Evolutionary conservation across 2,329 filamentous ascomycete genomes (phyloP), one percentile per base, ranked within the genome.

Genomic region (Sporothrix humicola): DNA sequence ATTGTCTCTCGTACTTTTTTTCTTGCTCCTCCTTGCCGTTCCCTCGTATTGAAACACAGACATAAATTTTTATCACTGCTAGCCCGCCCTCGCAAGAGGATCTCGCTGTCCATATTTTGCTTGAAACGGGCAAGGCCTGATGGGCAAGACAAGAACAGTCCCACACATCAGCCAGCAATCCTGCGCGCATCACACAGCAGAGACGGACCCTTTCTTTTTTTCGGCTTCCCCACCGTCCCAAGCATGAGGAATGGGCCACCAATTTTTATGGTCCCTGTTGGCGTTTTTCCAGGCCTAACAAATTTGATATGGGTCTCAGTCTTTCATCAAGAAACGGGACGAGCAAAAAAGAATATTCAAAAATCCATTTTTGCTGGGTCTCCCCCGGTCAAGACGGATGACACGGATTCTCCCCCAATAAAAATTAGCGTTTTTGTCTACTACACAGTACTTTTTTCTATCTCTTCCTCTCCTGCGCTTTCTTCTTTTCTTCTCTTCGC

Each of bases 11-110:
- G 20, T 56, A 3, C 26, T 31, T 10, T 42, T 37, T 10, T 58
- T 37, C 31, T 37, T 37, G 31, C 31, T 26, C 61, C 63, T 15
- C 42, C 15, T 48, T 66, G 42, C 42, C 46, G 63, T 50, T 68
- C 46, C 66, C 66, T 70, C 68, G 37, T 70, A 70, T 70, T 70
- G 68, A 70, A 70, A 70, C 68, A 59, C 20, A 3, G 26, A 17
- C 48, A 70, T 26, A 70, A 44, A 46, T 44, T 42, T 58, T 46
- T 15, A 66, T 17, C 42, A 26, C 50, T 31, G 7, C 68, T 48
- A 46, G 52, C 12, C 68, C 37, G 52, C 68, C 52, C 31, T 70
- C 23, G 52, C 37, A 17, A 46, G 68, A 70, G 68, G 61, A 70
- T 46, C 31, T 52, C 15, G 15, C 48, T 54, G 54, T 54, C 63